Conservation (phyloP, 129 eudicot genomes). For the Apium graveolens region DNA sequence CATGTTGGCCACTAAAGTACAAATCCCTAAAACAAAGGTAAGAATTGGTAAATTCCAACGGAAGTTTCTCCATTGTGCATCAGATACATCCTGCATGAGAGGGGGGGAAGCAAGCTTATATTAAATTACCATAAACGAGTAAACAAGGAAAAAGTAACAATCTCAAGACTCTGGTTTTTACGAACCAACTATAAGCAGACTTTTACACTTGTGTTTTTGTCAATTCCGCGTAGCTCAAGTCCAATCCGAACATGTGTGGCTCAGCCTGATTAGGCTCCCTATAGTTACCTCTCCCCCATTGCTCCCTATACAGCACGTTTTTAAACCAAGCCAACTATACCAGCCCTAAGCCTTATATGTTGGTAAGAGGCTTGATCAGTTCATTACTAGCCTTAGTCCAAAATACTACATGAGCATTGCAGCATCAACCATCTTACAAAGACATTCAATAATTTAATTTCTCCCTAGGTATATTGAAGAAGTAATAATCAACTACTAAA, state of each 20-base stretch:
- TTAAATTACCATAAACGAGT: neutral
- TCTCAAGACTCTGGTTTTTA: neutral
- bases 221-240: neutral
- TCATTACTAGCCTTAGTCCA: neutral
- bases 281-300: neutral
- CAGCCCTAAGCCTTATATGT: neutral
- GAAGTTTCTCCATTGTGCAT: slow-evolving; percentile 94
- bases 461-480: neutral
- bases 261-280: slow-evolving; percentile 4
- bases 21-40: slow-evolving; percentile 62
- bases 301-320: neutral
- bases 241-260: neutral
- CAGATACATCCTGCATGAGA: slow-evolving; percentile 63
- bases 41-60: slow-evolving; percentile 73
- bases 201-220: neutral
- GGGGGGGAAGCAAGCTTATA: neutral
- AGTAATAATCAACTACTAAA: neutral
- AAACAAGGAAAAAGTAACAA: neutral
- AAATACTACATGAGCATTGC: neutral
- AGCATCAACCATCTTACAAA: neutral
- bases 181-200: neutral
- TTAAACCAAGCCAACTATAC: neutral
- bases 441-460: neutral
- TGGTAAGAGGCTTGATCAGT: neutral
- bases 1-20: slow-evolving; percentile 46